Evolutionary conservation across 2,329 filamentous ascomycete genomes (phyloP).

Genomic region (Davidsoniella virescens): DNA sequence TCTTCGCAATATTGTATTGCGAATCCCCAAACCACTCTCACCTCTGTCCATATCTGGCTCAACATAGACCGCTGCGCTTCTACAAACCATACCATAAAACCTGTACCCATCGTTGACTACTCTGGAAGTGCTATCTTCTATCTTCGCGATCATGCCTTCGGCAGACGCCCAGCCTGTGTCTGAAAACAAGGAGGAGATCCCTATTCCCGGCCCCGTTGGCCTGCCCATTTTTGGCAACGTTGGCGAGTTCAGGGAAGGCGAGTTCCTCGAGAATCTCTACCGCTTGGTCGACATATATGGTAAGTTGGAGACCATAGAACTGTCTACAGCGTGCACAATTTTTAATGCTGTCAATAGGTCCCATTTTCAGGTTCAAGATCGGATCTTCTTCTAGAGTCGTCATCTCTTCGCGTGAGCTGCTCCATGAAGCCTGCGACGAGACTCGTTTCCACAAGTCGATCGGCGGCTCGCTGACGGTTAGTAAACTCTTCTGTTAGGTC

Average conservation of each 20-base stretch:
- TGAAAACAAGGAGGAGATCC: constrained; percentile 16
- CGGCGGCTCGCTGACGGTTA: constrained; percentile 27
- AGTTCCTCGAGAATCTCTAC: constrained; percentile 36
- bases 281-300: constrained; percentile 50
- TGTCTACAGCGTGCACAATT: background rate
- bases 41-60: background rate
- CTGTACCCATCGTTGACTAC: background rate
- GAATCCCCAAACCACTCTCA: background rate
- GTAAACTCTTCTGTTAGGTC: background rate
- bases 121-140: constrained; percentile 3
- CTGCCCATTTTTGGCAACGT: constrained; percentile 52
- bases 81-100: background rate
- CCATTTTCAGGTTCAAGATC: constrained; percentile 42
- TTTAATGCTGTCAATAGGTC: constrained; percentile 24
- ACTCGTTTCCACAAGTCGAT: constrained; percentile 47
- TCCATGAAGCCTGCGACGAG: constrained; percentile 50
- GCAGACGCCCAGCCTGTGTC: background rate
- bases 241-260: constrained; percentile 42
- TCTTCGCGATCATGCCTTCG: constrained; percentile 2
- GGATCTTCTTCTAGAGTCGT: constrained; percentile 32
- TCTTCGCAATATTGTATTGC: too few relatives aligned
- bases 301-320: constrained; percentile 18
- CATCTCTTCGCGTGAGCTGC: constrained; percentile 35
- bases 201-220: constrained; percentile 47
- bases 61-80: background rate